These are phyloP conservation scores for Tylopilus orsonianus DNA, from an alignment of 1,284 basidiomycete genomes.

Conservation along the genomic window DNA sequence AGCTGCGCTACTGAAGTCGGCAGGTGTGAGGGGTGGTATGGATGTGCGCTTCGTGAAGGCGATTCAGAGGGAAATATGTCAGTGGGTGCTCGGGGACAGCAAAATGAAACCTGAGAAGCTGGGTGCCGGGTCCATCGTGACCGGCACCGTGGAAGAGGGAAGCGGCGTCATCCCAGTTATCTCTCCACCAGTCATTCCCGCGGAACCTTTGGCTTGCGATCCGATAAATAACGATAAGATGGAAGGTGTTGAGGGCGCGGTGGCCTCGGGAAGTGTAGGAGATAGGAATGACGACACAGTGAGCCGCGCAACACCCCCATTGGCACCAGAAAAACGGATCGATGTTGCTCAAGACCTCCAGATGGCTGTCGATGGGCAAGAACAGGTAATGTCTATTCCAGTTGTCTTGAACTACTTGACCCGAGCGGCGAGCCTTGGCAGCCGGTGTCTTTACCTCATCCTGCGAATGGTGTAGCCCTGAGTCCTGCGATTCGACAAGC, in stretches of 20 bases:
- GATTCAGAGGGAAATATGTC: slow-evolving; percentile 44
- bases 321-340: slow-evolving; percentile 2
- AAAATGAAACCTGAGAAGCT: slow-evolving; percentile 29
- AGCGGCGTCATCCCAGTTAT: too few species aligned
- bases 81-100: slow-evolving; percentile 53
- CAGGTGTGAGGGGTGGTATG: slow-evolving; percentile 53
- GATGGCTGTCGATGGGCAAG: slow-evolving; percentile 20
- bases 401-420: not conserved
- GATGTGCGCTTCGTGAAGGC: slow-evolving; percentile 48
- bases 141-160: not conserved
- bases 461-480: slow-evolving; percentile 7
- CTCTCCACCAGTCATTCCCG: too few species aligned
- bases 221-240: slow-evolving; percentile 16
- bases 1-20: slow-evolving; percentile 44
- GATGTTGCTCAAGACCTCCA: slow-evolving; percentile 5
- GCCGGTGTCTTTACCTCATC: not conserved
- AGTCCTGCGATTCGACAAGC: slow-evolving; percentile 19
- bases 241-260: slow-evolving; percentile 19
- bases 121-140: not conserved
- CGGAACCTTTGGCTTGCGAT: too few species aligned
- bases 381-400: slow-evolving; percentile 21
- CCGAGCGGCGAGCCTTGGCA: slow-evolving; percentile 13
- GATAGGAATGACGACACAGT: not conserved
- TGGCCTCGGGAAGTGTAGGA: not conserved
- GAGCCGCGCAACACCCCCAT: not conserved